Base-by-base conservation (phyloP, 176 grass and related monocot genomes). In the Otatea glauca region DNA sequence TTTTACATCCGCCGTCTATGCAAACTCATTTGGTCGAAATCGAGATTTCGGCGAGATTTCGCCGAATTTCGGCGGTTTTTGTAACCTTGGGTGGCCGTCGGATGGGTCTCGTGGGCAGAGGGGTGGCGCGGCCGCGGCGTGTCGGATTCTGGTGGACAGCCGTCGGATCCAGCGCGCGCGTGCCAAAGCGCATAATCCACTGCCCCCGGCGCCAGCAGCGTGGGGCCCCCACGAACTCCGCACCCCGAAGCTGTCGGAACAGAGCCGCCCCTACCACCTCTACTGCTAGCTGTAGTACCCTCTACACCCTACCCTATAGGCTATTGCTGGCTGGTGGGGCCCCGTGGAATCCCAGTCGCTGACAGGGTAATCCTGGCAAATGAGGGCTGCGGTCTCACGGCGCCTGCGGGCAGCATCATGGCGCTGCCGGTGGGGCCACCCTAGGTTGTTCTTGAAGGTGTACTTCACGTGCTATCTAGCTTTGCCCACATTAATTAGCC, bases 131-230 rank as follows among this genome's bases (percentile, higher is more conserved):
- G 24, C 48, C 27, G 34, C 17, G 20, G 1, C 70, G 44, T 77
- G 81, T 88, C 66, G 74, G 23, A 49, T 61, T 76, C 14, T 45
- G 54, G 74, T 71, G 80, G 65, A 77, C 80, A 88, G 80, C 80
- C 42, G 86, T 81, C 79, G 72, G 79, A 82, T 70, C 79, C 37
- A 68, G 25, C 58, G 75, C 81, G 68, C 68, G 87, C 81, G 79
- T 77, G 79, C 70, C 85, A 10, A 81, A 56, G 62, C 48, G 71
- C 73, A 77, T 29, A 83, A 83, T 85, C 71, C 43, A 83, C 27
- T 39, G 69, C 69, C 44, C 53, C 39, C 45, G 3, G 21, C 24
- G 41, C 56, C 54, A 39, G 20, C 35, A 77, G 13, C 37, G 35
- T 41, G 35, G 56, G 56, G 1, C 74, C 54, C 37, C 14, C 75